Evolutionary conservation across 73 alveolate species (phyloP), one percentile per base, ranked within the genome.

Genomic region (Uronychia binucleata): DNA sequence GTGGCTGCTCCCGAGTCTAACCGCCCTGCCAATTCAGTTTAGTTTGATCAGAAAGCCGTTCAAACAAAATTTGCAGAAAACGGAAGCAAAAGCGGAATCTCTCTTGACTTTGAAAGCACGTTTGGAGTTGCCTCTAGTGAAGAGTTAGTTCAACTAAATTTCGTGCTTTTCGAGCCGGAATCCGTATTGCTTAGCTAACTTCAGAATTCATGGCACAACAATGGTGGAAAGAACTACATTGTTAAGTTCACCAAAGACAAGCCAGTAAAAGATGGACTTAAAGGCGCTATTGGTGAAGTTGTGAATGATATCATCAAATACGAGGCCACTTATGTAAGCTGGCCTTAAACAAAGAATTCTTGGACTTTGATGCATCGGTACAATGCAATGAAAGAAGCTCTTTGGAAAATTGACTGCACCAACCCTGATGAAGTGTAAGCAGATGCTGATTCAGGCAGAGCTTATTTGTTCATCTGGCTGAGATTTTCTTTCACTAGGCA

Each of bases 281-380:
- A 28, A 31, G 95, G 92, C 8, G 77, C 59, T 78, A 88, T 84
- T n/a, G 89, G 87, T 27, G 97, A 88, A 58, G 91, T 88, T 32
- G 94, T 91, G 1, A 75, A 74, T 25, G 97, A 93, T 30, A 90
- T 90, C 30, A 87, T 93, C 57, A 59, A 92, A 34, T 86, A 93
- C 67, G 98, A 95, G 85, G 94, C 94, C 34, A 89, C 78, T 31
- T 90, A 88, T 77, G 96, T 83, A 83, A 75, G 31, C 1, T 30
- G 30, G 5, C 33, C 1, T 11, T 27, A 28, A 77, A 1, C 29
- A 28, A 59, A 86, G 86, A 80, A 87, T 31, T 84, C 95, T 35
- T 95, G 98, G 98, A 90, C 97, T 25, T 77, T 95, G 81, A 93
- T 93, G 98, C 96, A 93, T 59, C 84, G 98, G 78, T 95, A 93